These are phyloP conservation scores for Pleurotus salmoneostramineus DNA, from an alignment of 768 basidiomycete species.

Conservation along the genomic window DNA sequence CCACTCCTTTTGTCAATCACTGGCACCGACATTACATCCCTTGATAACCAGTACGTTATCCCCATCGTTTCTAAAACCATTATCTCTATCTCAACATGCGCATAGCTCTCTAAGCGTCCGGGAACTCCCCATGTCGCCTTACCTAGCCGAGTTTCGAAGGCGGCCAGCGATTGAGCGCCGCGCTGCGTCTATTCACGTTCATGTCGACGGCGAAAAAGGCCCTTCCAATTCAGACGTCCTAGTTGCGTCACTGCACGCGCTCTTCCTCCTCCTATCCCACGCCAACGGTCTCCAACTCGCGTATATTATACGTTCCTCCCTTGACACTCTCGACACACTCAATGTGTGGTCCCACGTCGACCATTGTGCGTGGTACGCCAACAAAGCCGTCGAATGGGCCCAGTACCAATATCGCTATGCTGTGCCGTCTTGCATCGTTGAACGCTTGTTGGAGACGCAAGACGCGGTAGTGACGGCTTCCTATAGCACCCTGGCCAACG, in stretches of 20 bases:
- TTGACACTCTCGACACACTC: slow-evolving; percentile 61
- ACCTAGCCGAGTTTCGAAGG: slow-evolving; percentile 80
- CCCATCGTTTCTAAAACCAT: slow-evolving; percentile 19
- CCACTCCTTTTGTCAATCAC: slow-evolving; percentile 69
- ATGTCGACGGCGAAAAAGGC: slow-evolving; percentile 85
- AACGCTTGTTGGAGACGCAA: slow-evolving; percentile 63
- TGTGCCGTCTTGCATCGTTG: slow-evolving; percentile 81
- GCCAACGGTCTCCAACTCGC: slow-evolving; percentile 75
- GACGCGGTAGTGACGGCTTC: slow-evolving; percentile 42
- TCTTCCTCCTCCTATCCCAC: slow-evolving; percentile 70
- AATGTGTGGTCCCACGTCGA: slow-evolving; percentile 63
- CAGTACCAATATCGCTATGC: slow-evolving; percentile 93
- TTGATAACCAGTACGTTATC: slow-evolving; percentile 61
- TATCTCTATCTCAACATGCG: not conserved
- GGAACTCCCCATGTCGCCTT: slow-evolving; percentile 70
- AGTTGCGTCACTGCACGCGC: slow-evolving; percentile 65
- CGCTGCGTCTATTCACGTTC: slow-evolving; percentile 86
- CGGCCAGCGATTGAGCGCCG: slow-evolving; percentile 76
- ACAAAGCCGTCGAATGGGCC: slow-evolving; percentile 78
- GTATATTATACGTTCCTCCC: slow-evolving; percentile 65
- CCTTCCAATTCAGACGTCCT: slow-evolving; percentile 73
- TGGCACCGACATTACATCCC: slow-evolving; percentile 49
- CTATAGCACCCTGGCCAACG: slow-evolving; percentile 62
- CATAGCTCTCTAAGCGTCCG: slow-evolving; percentile 58
- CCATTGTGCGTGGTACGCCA: slow-evolving; percentile 81